Percentiles rank a stretch among this genome's conserved stretches.
phyloP scores from a whole-genome alignment of 2,329 filamentous ascomycete genomes.

The Fusarium sulawesiense region DNA sequence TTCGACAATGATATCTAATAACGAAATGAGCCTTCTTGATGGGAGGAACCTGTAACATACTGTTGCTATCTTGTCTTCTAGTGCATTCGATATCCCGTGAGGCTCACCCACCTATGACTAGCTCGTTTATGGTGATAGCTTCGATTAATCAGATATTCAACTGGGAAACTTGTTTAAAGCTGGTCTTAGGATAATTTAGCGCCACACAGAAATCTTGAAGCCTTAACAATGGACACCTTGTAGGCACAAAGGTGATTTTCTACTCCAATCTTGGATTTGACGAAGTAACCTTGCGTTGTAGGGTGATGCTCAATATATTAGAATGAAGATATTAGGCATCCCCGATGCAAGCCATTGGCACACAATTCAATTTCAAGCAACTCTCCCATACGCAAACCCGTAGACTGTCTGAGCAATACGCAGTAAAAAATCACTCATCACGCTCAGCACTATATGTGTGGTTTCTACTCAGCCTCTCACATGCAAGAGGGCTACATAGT shows the following conservation, averaged over 20 bases:
- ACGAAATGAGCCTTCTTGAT: not conserved
- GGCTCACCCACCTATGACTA: not conserved
- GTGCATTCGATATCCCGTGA: not conserved
- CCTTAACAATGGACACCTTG: not conserved
- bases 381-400: not conserved
- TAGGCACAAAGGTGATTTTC: not conserved
- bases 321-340: not conserved
- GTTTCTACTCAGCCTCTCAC: not conserved
- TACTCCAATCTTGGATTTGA: not conserved
- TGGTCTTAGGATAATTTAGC: not conserved
- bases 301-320: not conserved
- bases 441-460: not conserved
- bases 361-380: not conserved
- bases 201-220: not conserved
- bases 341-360: not conserved
- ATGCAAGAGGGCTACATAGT: not conserved
- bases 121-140: too few species aligned
- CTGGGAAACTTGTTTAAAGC: not conserved
- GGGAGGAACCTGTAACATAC: not conserved
- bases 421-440: not conserved
- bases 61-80: not conserved
- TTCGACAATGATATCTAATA: conserved; percentile 29
- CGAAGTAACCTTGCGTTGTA: not conserved
- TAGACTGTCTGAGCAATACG: not conserved
- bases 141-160: not conserved